Percentiles rank a stretch among this genome's conserved stretches.
Evolutionary conservation across 2,329 filamentous ascomycete species (phyloP).

Genomic region (Amesomyces nigricolor): DNA sequence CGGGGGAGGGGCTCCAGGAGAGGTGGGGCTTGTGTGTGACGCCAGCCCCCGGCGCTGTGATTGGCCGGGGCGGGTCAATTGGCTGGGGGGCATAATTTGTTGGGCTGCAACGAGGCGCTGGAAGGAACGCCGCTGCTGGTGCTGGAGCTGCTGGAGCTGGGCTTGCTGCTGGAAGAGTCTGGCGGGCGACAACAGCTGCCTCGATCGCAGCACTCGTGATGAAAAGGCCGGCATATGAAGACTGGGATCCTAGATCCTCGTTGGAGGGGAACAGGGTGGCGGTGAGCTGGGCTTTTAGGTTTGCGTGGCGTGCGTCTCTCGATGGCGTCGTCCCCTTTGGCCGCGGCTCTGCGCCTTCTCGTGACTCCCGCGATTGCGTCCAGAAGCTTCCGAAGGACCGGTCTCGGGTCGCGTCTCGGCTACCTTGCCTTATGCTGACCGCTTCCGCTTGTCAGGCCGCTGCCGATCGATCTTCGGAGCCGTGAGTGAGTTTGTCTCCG

Average conservation of each 20-base stretch:
- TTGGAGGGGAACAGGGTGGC: neutral
- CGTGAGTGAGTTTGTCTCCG: no score
- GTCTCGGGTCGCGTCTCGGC: slow-evolving; percentile 2
- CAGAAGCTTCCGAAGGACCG: slow-evolving; percentile 13
- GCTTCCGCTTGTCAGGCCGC: neutral
- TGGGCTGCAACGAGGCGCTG: slow-evolving; percentile 5
- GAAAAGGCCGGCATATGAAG: slow-evolving; percentile 23
- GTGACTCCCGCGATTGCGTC: neutral
- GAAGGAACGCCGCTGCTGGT: slow-evolving; percentile 5
- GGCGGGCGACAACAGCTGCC: slow-evolving; percentile 9
- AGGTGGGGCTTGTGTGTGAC: slow-evolving; percentile 24
- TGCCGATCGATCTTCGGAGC: no score
- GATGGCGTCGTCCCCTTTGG: slow-evolving; percentile 6
- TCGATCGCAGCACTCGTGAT: slow-evolving; percentile 17
- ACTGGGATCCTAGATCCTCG: neutral
- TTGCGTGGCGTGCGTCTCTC: neutral
- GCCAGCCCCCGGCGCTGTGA: slow-evolving; percentile 26
- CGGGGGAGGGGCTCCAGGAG: slow-evolving; percentile 27
- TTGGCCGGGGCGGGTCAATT: slow-evolving; percentile 24
- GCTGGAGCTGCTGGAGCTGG: slow-evolving; percentile 1
- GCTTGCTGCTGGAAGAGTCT: slow-evolving; percentile 2
- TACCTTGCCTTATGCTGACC: neutral
- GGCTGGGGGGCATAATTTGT: slow-evolving; percentile 22
- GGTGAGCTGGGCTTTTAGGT: neutral
- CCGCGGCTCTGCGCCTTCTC: slow-evolving; percentile 16